Base-by-base conservation (phyloP, 176 grass and related monocot species). In the Cenchrus americanus region DNA sequence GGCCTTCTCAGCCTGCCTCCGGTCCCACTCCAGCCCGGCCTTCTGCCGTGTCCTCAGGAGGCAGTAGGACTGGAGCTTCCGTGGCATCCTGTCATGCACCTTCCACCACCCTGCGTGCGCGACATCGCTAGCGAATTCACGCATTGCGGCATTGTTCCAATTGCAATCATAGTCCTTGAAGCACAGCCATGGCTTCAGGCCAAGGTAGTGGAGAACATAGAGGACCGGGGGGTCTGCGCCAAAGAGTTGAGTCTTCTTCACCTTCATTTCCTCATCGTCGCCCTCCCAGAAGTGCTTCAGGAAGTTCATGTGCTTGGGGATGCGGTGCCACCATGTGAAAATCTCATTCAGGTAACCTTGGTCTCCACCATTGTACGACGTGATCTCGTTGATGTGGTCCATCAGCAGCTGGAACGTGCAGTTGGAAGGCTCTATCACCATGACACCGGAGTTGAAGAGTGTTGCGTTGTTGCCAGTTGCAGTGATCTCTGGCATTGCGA, bases 241-340 rank as follows among this genome's bases (percentile, higher is more conserved):
- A 18, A 97, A 97, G 65, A 97, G 66, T 86, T 63, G 62, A 19
- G 54, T 97, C 86, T 97, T 97, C 88, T 92, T 92, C 5, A 50
- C 86, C 84, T 93, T 97, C 53, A 71, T 83, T 1, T 3, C 74
- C 53, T 92, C 75, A 14, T 23, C 71, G 52, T 97, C 95, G 1
- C 95, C 95, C 69, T 97, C 92, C 95, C 95, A 97, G 85, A 97
- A 94, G 73, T 97, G 95, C 85, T 97, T 97, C 81, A 97, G 64
- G 66, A 93, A 97, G 87, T 97, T 97, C 95, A 97, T 94, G 77
- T 93, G 88, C 86, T 67, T 93, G 0, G 95, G 92, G 43, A 97
- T 88, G 42, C 95, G 92, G 66, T 97, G 95, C 95, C 95, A 97
- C 95, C 95, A 97, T 11, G 95, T 97, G 80, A 97, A 97, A 32